Evolutionary conservation across 352 stramenopile species (phyloP), one percentile per base, ranked within the genome.

Genomic region (Thraustochytrium striatum): DNA sequence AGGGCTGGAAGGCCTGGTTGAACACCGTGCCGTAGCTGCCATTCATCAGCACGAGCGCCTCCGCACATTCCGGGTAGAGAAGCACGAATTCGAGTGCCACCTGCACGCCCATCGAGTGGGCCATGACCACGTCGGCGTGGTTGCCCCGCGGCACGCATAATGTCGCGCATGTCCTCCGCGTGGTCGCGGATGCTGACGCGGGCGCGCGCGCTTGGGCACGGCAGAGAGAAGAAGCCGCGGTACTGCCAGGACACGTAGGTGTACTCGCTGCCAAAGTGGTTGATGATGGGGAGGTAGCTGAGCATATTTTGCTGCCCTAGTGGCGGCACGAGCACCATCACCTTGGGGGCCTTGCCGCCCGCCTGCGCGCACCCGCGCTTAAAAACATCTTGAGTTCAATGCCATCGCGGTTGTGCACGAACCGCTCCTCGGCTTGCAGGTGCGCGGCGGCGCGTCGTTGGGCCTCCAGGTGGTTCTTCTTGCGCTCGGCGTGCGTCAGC

Each of bases 31-130:
- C 78, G 33, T 81, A 43, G 7, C 44, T 58, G 16, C 78, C 78
- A 69, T 83, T 83, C 41, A 83, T 57, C n/a, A 83, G 70, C 30
- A 83, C 70, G 11, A 83, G 43, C 8, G 53, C n/a, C 25, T 82
- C 57, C 11, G 61, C 53, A 2, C 41, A 39, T 3, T 82, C 50
- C 21, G 78, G 78, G 33, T 82, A 83, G 53, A 83, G 41, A 21
- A 61, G 55, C 47, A 38, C 47, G 41, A 72, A 55, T 21, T 82
- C 52, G 9, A 83, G 55, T 25, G 69, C 78, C 30, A 83, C 78
- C 70, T 83, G 78, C 25, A 81, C 68, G 41, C 78, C 78, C 41
- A 80, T 83, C 0, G 50, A 78, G 32, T 82, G 78, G 21, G 69
- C 78, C n/a, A 83, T 2, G 25, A 78, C 57, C 35, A 69, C 38